These are phyloP conservation scores for Tylopilus subfusipes DNA, from an alignment of 768 basidiomycete species.

Conservation along the genomic window DNA sequence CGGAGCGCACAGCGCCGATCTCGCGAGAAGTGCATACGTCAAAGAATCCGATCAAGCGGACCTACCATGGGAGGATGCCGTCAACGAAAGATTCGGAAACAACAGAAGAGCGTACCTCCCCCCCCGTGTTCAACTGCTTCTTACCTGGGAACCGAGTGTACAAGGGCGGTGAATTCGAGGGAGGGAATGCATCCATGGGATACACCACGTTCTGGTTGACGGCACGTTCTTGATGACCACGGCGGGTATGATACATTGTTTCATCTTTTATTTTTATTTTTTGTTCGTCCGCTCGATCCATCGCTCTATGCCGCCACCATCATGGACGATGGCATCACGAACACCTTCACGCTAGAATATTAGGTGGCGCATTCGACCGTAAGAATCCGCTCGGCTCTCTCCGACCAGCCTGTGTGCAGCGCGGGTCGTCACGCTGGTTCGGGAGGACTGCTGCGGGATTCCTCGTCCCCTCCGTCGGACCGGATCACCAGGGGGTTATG, in stretches of 20 bases:
- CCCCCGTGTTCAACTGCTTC: too few species aligned
- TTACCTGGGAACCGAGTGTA: background rate
- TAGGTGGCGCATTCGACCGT: conserved; percentile 7
- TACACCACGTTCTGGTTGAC: conserved; percentile 12
- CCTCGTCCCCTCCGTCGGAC: conserved; percentile 2
- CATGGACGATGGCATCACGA: conserved; percentile 1
- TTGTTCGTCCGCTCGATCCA: conserved; percentile 12
- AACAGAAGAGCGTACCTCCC: too few species aligned
- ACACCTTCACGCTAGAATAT: background rate
- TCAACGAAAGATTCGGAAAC: too few species aligned
- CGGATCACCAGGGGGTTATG: conserved; percentile 20
- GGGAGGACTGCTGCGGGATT: background rate
- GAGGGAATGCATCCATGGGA: background rate
- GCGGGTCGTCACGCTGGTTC: background rate
- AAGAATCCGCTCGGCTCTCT: conserved; percentile 10
- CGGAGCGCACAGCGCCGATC: conserved; percentile 24
- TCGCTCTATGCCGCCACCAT: conserved; percentile 18
- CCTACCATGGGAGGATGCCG: background rate
- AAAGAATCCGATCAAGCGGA: conserved; percentile 13
- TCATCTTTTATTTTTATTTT: background rate
- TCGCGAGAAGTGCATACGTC: conserved; percentile 3
- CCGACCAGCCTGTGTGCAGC: too few species aligned
- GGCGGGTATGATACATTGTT: background rate
- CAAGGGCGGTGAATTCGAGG: background rate
- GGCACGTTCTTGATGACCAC: conserved; percentile 7